These are phyloP conservation scores for Trichosanthes truncata DNA, from an alignment of 306 rosid species.

Conservation along the genomic window DNA sequence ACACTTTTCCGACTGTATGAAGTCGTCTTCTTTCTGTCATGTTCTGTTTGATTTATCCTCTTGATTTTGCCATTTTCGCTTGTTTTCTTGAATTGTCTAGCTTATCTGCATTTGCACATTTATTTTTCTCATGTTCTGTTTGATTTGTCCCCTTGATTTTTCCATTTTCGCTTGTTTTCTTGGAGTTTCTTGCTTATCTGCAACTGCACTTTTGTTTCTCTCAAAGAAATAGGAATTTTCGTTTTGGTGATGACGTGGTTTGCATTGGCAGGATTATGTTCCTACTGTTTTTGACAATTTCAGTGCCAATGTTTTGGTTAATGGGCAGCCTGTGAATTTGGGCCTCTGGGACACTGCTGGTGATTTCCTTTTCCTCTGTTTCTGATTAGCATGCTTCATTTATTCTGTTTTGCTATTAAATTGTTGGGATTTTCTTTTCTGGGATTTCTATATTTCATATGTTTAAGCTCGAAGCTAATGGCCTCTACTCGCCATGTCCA, in stretches of 20 bases:
- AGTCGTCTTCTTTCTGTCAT: neutral
- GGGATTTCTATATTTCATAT: neutral
- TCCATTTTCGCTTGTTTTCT: neutral
- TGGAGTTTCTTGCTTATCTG: neutral
- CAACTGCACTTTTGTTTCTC: neutral
- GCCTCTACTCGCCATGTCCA: neutral
- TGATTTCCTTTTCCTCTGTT: conserved; percentile 11
- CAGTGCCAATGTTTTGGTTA: conserved; percentile 43
- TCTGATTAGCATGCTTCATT: neutral
- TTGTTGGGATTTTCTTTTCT: neutral
- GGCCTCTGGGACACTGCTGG: conserved; percentile 69
- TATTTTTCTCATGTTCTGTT: neutral
- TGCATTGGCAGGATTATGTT: conserved; percentile 39
- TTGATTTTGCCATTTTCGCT: neutral
- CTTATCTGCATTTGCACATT: neutral
- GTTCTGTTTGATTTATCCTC: neutral
- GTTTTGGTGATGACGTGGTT: conserved; percentile 8
- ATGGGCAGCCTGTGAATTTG: conserved; percentile 37
- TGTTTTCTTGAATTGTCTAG: neutral
- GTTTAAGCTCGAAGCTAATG: neutral
- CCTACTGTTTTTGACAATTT: conserved; percentile 54
- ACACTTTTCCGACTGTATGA: conserved; percentile 31
- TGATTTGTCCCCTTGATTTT: no score
- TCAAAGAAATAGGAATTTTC: neutral
- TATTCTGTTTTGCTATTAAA: neutral